Conservation (phyloP, 2,329 filamentous ascomycete species). For the Dothideomycetidae sp. region DNA sequence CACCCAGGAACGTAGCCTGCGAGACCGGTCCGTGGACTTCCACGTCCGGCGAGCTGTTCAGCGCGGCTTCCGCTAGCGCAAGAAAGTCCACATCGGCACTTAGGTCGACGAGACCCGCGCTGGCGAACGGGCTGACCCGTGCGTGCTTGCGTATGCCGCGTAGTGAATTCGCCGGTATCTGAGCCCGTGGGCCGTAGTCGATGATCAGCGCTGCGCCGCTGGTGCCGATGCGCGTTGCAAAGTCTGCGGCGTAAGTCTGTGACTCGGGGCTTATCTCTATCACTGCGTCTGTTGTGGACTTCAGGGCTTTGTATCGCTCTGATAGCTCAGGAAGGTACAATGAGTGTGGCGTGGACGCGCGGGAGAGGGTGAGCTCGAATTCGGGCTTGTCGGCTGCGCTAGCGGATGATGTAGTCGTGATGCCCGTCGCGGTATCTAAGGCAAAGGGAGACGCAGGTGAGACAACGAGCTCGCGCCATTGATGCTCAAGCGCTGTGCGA, state of each 20-base stretch:
- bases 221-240: conserved; percentile 74
- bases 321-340: conserved; percentile 74
- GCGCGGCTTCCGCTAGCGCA: conserved; percentile 68
- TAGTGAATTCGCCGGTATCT: conserved; percentile 75
- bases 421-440: conserved; percentile 35
- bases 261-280: conserved; percentile 88
- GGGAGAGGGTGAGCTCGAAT: conserved; percentile 72
- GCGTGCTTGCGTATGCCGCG: conserved; percentile 72
- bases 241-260: conserved; percentile 62
- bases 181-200: conserved; percentile 73
- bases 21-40: conserved; percentile 88
- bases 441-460: conserved; percentile 42
- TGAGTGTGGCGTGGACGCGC: conserved; percentile 64
- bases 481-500: conserved; percentile 31
- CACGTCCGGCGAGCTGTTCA: conserved; percentile 59
- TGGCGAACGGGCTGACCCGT: conserved; percentile 62
- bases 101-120: conserved; percentile 73
- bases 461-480: conserved; percentile 77
- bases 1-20: conserved; percentile 63
- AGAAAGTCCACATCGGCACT: conserved; percentile 89
- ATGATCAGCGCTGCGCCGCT: conserved; percentile 86
- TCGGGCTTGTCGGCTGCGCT: conserved; percentile 43
- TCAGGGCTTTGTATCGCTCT: conserved; percentile 61
- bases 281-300: conserved; percentile 50
- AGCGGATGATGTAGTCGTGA: conserved; percentile 32